Base-by-base conservation (phyloP, 2,329 filamentous ascomycete genomes). In the Fusarium algeriense region DNA sequence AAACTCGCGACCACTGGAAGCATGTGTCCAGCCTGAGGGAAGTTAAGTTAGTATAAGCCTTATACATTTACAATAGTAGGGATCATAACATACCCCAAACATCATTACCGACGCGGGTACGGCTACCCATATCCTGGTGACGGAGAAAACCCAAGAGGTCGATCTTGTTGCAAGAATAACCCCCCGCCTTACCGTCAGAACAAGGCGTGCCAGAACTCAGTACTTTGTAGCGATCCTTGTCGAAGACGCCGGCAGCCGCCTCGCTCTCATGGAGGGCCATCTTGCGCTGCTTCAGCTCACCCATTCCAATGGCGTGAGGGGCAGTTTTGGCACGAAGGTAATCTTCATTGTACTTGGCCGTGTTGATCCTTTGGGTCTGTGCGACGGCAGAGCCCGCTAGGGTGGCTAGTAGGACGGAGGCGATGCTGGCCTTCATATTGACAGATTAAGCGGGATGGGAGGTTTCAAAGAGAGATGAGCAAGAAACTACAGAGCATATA, bases 201-300 rank as follows among this genome's bases (percentile, higher is more conserved):
- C 60, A 64, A 30, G 60, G 19, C 4, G 60, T 64, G 6, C 32
- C 28, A 6, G 60, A 64, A n/a, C 45, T n/a, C 10, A 64, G 54
- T 1, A 40, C 44, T 9, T 63, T 64, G 28, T 64, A 64, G 13
- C 60, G 60, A 17, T 64, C 60, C n/a, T 64, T 64, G 34, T 64
- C 60, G 4, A 64, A 64, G 15, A 64, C 60, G 12, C 60, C 60
- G 34, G 60, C 46, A 17, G 58, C 38, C 0, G 38, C 44, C 19
- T 54, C 45, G 1, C 46, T 64, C 38, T 64, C 32, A 0, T 37
- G 38, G 7, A 64, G 60, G 14, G 60, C 60, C 11, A 32, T 19
- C 60, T 64, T 64, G 17, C 60, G 60, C 32, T 64, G 60, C 4
- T 49, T 48, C 3, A 64, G 60, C 58, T 63, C 57, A 3, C 34